Evolutionary conservation across 2,329 filamentous ascomycete species (phyloP).

Genomic region (Cercospora sojina): DNA sequence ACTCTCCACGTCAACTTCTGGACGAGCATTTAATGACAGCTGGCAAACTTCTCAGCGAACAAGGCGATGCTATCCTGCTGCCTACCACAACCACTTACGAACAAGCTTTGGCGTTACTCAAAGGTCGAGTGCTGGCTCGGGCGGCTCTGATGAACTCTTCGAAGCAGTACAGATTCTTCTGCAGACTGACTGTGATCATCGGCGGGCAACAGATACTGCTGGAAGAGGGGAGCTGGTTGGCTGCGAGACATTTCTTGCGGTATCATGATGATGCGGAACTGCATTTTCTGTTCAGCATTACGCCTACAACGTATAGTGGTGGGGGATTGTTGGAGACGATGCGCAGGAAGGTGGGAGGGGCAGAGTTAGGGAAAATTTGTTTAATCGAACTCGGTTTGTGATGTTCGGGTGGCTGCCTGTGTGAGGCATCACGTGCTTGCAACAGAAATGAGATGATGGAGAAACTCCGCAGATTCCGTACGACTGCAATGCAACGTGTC

Average conservation of each 20-base stretch:
- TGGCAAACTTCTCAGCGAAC: not conserved
- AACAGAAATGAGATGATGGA: not conserved
- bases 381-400: not conserved
- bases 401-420: not conserved
- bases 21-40: conserved; percentile 8
- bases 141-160: not conserved
- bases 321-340: not conserved
- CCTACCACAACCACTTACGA: conserved; percentile 4
- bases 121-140: conserved; percentile 8
- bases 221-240: conserved; percentile 19
- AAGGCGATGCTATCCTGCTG: conserved; percentile 13
- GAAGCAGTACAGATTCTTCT: conserved; percentile 11
- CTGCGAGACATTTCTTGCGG: conserved; percentile 18
- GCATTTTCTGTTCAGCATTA: conserved; percentile 15
- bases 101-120: not conserved
- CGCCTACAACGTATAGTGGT: not conserved
- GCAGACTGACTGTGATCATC: not conserved
- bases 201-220: conserved; percentile 13
- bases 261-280: conserved; percentile 10
- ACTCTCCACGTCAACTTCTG: conserved; percentile 4
- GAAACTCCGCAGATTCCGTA: not conserved
- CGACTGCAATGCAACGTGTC: not conserved
- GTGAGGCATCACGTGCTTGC: not conserved
- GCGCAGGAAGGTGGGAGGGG: not conserved
- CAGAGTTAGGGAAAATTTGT: not conserved